Conservation (phyloP, 75 land plant genomes). For the Isoetes taiwanensis region DNA sequence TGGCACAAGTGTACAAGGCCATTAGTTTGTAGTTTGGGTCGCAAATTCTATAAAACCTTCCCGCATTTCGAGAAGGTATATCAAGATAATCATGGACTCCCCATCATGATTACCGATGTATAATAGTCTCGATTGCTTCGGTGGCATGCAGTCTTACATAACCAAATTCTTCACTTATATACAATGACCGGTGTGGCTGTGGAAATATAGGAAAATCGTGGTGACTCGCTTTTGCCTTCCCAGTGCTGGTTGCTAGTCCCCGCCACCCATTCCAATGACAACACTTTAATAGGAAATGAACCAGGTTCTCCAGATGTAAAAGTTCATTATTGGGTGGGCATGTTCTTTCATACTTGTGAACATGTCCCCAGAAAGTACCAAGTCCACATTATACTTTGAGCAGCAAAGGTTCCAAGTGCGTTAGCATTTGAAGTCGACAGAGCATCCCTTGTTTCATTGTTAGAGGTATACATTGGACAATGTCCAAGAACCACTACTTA, state of each 20-base stretch:
- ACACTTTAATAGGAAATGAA: conserved; percentile 16
- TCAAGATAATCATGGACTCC: conserved; percentile 6
- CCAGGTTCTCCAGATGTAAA: conserved; percentile 9
- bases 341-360: conserved; percentile 32
- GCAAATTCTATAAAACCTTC: too few relatives aligned
- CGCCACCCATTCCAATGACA: conserved; percentile 26
- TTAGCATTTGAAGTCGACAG: conserved; percentile 9
- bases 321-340: conserved; percentile 18
- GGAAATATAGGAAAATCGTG: conserved; percentile 13
- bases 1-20: too few relatives aligned
- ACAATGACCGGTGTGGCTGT: conserved; percentile 23
- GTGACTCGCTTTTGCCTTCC: conserved; percentile 19
- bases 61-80: conserved; percentile 19
- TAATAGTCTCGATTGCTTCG: conserved; percentile 5
- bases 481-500: conserved; percentile 21
- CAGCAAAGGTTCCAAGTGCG: conserved; percentile 20
- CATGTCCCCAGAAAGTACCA: conserved; percentile 34
- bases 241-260: conserved; percentile 15
- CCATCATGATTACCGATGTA: conserved; percentile 36
- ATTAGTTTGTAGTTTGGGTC: too few relatives aligned
- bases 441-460: background rate
- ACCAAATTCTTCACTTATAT: conserved; percentile 22
- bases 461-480: conserved; percentile 19
- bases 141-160: conserved; percentile 28
- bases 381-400: conserved; percentile 14